phyloP scores from a whole-genome alignment of 1,284 basidiomycete species.

The Uromyces viciae-fabae region DNA sequence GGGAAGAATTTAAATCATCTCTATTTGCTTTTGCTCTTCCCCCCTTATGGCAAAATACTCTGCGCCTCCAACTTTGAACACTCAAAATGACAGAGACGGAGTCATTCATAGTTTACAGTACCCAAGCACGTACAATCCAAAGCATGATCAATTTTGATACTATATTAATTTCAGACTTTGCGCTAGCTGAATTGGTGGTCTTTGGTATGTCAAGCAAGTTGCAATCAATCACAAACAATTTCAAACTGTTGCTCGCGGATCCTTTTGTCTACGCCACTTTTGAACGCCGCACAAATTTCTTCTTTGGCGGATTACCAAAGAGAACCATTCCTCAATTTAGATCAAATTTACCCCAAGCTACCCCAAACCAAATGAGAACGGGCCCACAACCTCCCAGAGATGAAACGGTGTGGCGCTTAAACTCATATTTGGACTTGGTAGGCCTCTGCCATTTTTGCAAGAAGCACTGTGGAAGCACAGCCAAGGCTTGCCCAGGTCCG shows the following conservation, averaged over 20 bases:
- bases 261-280: not conserved
- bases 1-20: not conserved
- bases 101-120: not conserved
- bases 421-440: not conserved
- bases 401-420: not conserved
- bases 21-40: not conserved
- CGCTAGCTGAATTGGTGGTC: not conserved
- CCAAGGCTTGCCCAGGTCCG: not conserved
- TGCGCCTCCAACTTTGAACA: not conserved
- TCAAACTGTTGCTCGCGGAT: not conserved
- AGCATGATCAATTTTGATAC: slow-evolving; percentile 1
- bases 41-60: not conserved
- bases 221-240: not conserved
- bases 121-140: not conserved
- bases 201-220: not conserved
- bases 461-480: not conserved
- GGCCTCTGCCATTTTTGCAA: slow-evolving; percentile 19
- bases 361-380: too few species aligned
- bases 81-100: not conserved
- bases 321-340: too few species aligned
- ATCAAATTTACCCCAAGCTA: too few species aligned
- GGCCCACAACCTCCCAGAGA: too few species aligned
- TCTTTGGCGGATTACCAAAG: not conserved
- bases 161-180: not conserved
- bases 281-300: not conserved